A percentile compares a stretch with the other conserved stretches of the same genome.
Conservation (phyloP, 352 stramenopile genomes). For the Pythium apleroticum region DNA sequence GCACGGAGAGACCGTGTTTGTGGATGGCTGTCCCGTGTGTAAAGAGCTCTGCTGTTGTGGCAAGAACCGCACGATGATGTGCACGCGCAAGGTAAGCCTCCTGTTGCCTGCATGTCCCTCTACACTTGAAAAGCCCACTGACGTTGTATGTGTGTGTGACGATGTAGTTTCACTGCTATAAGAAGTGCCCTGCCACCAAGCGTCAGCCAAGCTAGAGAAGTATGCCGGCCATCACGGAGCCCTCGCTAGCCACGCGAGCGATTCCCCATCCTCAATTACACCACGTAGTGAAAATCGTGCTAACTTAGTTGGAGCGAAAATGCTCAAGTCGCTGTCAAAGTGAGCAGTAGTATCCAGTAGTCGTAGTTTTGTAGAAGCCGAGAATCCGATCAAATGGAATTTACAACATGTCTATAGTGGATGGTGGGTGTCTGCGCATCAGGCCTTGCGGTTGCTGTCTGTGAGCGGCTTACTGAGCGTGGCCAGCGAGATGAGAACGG, state of each 20-base stretch:
- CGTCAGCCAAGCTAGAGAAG: slow-evolving; percentile 28
- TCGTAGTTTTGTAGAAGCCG: slow-evolving; percentile 11
- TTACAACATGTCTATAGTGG: slow-evolving; percentile 5
- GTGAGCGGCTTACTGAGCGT: slow-evolving; percentile 75
- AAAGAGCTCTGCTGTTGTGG: slow-evolving; percentile 88
- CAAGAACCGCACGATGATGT: slow-evolving; percentile 77
- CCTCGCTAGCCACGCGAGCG: not conserved
- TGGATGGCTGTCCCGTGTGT: slow-evolving; percentile 80
- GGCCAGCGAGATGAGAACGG: slow-evolving; percentile 94
- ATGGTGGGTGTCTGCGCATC: not conserved
- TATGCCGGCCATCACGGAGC: not conserved
- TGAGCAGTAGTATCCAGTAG: not conserved
- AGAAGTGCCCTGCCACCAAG: slow-evolving; percentile 88
- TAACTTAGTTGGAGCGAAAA: slow-evolving; percentile 1
- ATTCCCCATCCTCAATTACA: not conserved
- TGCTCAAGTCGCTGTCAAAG: not conserved
- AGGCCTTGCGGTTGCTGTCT: slow-evolving; percentile 33
- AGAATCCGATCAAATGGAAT: slow-evolving; percentile 2
- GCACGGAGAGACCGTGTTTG: slow-evolving; percentile 74
- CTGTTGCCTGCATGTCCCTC: not conserved
- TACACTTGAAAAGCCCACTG: not conserved
- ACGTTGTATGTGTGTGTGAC: slow-evolving; percentile 13
- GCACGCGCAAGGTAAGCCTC: slow-evolving; percentile 53
- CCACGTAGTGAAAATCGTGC: slow-evolving; percentile 2
- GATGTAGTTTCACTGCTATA: slow-evolving; percentile 89